Conservation (phyloP, 441 rosid genomes). For the Arabidopsis lyrata region DNA sequence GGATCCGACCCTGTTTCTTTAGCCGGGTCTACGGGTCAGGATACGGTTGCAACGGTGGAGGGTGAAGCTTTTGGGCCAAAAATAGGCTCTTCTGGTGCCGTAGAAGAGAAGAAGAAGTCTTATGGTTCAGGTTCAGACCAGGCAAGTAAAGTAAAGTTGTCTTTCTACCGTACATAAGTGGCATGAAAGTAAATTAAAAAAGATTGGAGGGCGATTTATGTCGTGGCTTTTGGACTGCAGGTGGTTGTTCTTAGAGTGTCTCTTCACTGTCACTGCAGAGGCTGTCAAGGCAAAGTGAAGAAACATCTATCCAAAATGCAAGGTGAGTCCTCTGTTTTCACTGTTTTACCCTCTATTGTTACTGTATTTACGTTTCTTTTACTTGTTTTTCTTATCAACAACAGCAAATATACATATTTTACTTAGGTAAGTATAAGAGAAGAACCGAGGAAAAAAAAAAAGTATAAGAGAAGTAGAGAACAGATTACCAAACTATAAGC, state of each 20-base stretch:
- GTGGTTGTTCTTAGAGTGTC: slow-evolving; percentile 95
- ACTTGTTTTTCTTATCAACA: background rate
- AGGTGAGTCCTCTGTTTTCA: slow-evolving; percentile 50
- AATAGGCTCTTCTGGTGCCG: slow-evolving; percentile 12
- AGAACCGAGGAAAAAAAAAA: too few species aligned
- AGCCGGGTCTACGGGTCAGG: slow-evolving; percentile 54
- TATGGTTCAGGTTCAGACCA: slow-evolving; percentile 48
- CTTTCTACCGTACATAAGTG: slow-evolving; percentile 23
- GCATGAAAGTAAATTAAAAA: slow-evolving; percentile 32
- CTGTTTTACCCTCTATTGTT: background rate
- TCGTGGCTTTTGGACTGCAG: slow-evolving; percentile 43
- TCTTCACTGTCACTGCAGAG: slow-evolving; percentile 77
- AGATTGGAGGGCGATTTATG: slow-evolving; percentile 4
- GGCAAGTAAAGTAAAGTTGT: slow-evolving; percentile 37
- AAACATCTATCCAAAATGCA: slow-evolving; percentile 93
- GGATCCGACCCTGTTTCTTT: slow-evolving; percentile 47
- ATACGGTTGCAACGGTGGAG: slow-evolving; percentile 44
- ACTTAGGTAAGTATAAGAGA: background rate
- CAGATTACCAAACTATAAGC: background rate
- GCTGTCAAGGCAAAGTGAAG: slow-evolving; percentile 90
- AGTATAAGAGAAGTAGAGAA: too few species aligned
- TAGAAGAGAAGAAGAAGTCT: slow-evolving; percentile 44
- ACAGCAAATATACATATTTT: background rate
- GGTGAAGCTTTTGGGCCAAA: slow-evolving; percentile 43
- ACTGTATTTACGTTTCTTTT: background rate